phyloP scores from a whole-genome alignment of 1,284 basidiomycete species.

The Hymenochaete sp. region DNA sequence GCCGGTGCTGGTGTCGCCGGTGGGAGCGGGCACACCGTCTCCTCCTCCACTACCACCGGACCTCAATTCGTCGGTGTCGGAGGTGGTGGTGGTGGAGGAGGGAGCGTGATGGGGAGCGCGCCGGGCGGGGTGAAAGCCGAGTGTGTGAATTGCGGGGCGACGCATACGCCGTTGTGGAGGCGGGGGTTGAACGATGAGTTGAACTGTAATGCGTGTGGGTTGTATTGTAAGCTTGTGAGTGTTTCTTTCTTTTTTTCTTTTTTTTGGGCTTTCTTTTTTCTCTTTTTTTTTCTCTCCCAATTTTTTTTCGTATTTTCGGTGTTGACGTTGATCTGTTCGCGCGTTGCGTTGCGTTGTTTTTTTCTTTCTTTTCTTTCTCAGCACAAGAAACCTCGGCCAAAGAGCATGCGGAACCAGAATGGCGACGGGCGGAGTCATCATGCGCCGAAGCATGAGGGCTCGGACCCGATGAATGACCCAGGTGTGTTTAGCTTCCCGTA shows the following conservation, averaged over 20 bases:
- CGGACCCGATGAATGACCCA: constrained; percentile 31
- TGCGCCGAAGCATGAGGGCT: constrained; percentile 45
- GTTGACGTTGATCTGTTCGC: neutral
- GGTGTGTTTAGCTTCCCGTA: constrained; percentile 25
- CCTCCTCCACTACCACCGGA: neutral
- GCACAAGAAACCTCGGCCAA: constrained; percentile 77
- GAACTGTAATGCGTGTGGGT: constrained; percentile 75
- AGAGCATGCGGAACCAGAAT: constrained; percentile 70
- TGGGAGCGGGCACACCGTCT: neutral
- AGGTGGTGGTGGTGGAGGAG: neutral
- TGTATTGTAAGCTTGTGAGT: constrained; percentile 70
- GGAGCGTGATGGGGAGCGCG: constrained; percentile 31
- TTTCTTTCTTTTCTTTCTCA: constrained; percentile 28
- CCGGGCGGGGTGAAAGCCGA: constrained; percentile 78
- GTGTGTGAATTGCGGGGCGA: constrained; percentile 76
- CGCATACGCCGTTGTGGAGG: constrained; percentile 75
- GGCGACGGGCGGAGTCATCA: constrained; percentile 55
- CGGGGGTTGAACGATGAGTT: constrained; percentile 75
- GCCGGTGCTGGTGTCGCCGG: neutral
- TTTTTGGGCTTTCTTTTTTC: constrained; percentile 24
- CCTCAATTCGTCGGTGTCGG: neutral
- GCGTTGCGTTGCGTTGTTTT: constrained; percentile 17
- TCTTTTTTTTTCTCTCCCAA: constrained; percentile 8
- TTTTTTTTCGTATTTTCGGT: constrained; percentile 18
- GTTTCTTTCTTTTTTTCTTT: constrained; percentile 7